Base-by-base conservation (phyloP, 371 early-diverging fungal species). In the Lichtheimia ramosa region DNA sequence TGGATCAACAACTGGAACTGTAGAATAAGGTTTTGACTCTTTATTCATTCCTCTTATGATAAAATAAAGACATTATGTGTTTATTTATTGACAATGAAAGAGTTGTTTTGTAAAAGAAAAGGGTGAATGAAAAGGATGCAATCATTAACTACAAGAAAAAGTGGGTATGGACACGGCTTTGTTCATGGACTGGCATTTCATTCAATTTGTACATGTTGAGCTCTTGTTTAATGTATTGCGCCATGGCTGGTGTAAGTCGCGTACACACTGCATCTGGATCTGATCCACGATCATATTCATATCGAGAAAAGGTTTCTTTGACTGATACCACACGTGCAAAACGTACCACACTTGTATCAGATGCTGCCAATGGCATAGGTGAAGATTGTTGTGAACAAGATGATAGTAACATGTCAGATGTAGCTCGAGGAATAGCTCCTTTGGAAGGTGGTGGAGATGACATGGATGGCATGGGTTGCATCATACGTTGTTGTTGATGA, bases 101-200 rank as follows among this genome's bases (percentile, higher is more conserved):
- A 34, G 34, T 8, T 34, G 6, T 10, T 34, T 34, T 34, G 34
- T 4, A 7, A 5, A 0, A 0, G 3, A 7, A 27, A 27, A 3
- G 3, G 7, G 27, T 34, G 34, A 34, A 34, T 34, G 34, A 34
- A 34, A 34, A 8, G 5, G 10, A 34, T 34, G 34, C 34, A 34
- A 34, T 34, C 34, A 10, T 6, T 34, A 34, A 48, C 75, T 78
- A 88, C 27, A 77, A 56, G 62, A 91, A 88, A 52, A 83, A 87
- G 62, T 90, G 91, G 16, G 90, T 90, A 65, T 88, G 67, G 5
- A 66, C 50, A 23, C 81, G 81, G 56, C 89, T 88, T 18, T 79
- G 76, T 58, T 86, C 79, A 65, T 91, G 91, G 23, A 91, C 89
- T 4, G 63, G 64, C 90, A 91, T 89, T 64, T 91, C 91, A 54